Evolutionary conservation across 208 protist species (phyloP), one percentile per base, ranked within the genome.

Genomic region (Naegleria fowleri): DNA sequence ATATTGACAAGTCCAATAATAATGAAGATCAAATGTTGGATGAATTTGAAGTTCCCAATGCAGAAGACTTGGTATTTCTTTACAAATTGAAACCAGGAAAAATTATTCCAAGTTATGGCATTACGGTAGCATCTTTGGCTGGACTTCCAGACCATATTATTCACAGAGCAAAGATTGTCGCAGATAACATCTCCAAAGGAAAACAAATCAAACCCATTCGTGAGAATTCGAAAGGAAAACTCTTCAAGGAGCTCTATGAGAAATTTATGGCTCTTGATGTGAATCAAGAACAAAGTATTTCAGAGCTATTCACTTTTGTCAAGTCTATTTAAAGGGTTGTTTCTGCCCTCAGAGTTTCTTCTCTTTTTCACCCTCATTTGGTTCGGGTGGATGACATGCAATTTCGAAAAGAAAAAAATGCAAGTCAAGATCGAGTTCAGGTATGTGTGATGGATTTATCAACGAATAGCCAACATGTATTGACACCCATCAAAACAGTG

Each of bases 101-200:
- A 89, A 67, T 89, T 29, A 67, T 67, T 25, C 86, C 86, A 67
- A 67, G 48, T 38, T 89, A 89, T 67, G 86, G 86, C 0, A 40
- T 67, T 19, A 41, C 36, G 1, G 39, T 16, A 67, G 86, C 86
- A 0, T 38, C 22, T 9, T 16, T 89, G 1, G 86, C 86, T 89
- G 86, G 86, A 22, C 22, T 89, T 38, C 86, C 86, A 22, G 38
- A 89, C 5, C 36, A 89, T 7, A 67, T 89, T 58, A 38, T 89
- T 16, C 0, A 38, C 2, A 52, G 86, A 89, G 9, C 86, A 0
- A 67, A 67, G 25, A 19, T 48, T 39, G 48, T 89, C 36, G 67
- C 67, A 11, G 67, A 79, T 36, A 79, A n/a, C 6, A 36, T 79
- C 5, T 29, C 67, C 1, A 79, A 79, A 79, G 19, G 25, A 25